Conservation (phyloP, 2,329 filamentous ascomycete genomes). For the Cladophialophora chaetospira region DNA sequence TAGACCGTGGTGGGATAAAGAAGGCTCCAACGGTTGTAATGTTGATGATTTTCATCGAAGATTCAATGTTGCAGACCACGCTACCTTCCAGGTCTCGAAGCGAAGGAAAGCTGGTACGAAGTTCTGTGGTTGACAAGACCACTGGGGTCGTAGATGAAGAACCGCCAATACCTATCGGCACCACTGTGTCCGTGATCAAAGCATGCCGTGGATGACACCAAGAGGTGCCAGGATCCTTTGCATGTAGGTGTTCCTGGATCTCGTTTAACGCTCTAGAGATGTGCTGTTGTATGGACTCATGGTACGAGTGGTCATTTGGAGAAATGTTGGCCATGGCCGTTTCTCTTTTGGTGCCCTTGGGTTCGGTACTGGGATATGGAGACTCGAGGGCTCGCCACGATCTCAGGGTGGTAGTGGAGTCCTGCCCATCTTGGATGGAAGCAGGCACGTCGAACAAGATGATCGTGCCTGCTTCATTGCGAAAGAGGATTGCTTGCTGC, state of each 20-base stretch:
- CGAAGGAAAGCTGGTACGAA: conserved; percentile 18
- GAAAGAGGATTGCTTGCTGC: conserved; percentile 49
- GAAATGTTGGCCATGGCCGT: conserved; percentile 44
- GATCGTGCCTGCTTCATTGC: conserved; percentile 47
- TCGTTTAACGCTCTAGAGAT: conserved; percentile 45
- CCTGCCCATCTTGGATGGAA: conserved; percentile 59
- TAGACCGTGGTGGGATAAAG: conserved; percentile 52
- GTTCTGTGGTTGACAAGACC: conserved; percentile 26
- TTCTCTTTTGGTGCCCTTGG: conserved; percentile 50
- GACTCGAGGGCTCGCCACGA: conserved; percentile 49
- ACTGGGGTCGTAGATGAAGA: conserved; percentile 10
- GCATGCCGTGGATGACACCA: conserved; percentile 19
- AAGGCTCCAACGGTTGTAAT: conserved; percentile 38
- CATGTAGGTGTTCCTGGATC: conserved; percentile 32
- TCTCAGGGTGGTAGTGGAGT: conserved; percentile 39
- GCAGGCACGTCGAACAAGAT: conserved; percentile 60
- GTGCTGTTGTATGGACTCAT: conserved; percentile 31
- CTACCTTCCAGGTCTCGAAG: conserved; percentile 14
- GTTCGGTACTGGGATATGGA: conserved; percentile 55
- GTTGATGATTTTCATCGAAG: background rate
- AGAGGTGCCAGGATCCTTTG: background rate
- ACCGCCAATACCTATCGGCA: background rate
- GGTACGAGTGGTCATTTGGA: conserved; percentile 37
- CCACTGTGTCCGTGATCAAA: background rate
- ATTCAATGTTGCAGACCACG: conserved; percentile 17